phyloP scores from a whole-genome alignment of 768 basidiomycete genomes.

The Psilocybe subaeruginosa region DNA sequence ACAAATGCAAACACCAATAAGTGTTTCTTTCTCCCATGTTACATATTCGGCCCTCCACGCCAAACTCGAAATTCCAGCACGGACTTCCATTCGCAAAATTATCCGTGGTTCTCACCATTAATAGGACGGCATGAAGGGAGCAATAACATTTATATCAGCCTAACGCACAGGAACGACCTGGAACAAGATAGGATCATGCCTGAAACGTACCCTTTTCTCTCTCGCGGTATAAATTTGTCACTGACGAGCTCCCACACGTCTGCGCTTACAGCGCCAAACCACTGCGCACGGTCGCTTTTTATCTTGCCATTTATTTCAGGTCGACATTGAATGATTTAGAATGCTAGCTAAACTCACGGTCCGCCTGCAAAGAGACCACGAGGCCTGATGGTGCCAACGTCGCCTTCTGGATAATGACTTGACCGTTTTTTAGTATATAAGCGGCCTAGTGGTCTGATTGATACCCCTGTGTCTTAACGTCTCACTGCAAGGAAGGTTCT shows the following conservation, averaged over 20 bases:
- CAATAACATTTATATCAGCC: background rate
- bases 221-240: background rate
- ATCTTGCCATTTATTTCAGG: background rate
- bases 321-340: background rate
- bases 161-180: background rate
- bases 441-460: background rate
- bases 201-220: background rate
- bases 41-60: background rate
- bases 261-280: background rate
- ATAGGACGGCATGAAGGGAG: background rate
- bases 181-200: background rate
- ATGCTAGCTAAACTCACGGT: background rate
- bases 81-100: conserved; percentile 5
- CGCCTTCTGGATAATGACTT: background rate
- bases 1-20: background rate
- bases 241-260: background rate
- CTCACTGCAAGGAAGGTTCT: background rate
- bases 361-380: background rate
- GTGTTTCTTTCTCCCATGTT: conserved; percentile 9
- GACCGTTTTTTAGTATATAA: background rate
- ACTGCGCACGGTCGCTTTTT: conserved; percentile 3
- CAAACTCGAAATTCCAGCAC: conserved; percentile 1
- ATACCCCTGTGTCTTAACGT: background rate
- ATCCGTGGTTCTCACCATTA: background rate
- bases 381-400: background rate